phyloP scores from a whole-genome alignment of 805 yeast species.

The Candida boidinii region DNA sequence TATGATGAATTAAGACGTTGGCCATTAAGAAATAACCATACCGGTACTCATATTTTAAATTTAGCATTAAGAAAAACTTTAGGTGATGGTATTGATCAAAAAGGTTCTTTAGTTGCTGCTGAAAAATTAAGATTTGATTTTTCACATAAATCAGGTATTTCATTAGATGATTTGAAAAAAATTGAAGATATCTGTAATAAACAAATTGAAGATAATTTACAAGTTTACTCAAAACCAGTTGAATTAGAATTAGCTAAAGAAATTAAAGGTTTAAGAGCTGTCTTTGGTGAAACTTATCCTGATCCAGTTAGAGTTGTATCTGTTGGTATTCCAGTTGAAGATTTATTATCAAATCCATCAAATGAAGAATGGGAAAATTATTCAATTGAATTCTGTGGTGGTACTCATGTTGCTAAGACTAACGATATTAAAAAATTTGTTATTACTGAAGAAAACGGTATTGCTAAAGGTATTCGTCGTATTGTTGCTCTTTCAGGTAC shows the following conservation, averaged over 20 bases:
- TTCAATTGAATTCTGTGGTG: conserved; percentile 97
- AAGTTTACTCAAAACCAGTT: conserved; percentile 80
- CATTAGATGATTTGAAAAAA: conserved; percentile 58
- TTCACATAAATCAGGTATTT: conserved; percentile 81
- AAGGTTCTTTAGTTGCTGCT: conserved; percentile 93
- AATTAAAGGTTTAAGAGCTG: conserved; percentile 89
- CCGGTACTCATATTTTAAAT: conserved; percentile 94
- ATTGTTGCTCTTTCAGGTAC: conserved; percentile 94
- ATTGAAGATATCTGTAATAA: conserved; percentile 72
- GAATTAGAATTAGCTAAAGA: conserved; percentile 61
- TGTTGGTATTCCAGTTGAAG: conserved; percentile 85
- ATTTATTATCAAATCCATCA: conserved; percentile 60
- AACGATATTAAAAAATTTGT: conserved; percentile 90
- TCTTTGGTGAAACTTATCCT: conserved; percentile 97
- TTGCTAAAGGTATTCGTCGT: conserved; percentile 98
- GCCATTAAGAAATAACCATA: conserved; percentile 96
- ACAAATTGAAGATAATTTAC: conserved; percentile 59
- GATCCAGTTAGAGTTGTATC: conserved; percentile 98
- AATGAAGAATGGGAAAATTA: conserved; percentile 67
- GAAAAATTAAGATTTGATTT: conserved; percentile 96
- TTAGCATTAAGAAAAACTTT: conserved; percentile 78
- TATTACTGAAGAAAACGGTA: conserved; percentile 90
- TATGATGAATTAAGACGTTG: conserved; percentile 91
- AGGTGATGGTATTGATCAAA: conserved; percentile 88
- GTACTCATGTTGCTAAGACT: conserved; percentile 91